A percentile compares a stretch with the other conserved stretches of the same genome.
Conservation (phyloP, 139 green algal species). For the Ettlia oleoabundans region DNA sequence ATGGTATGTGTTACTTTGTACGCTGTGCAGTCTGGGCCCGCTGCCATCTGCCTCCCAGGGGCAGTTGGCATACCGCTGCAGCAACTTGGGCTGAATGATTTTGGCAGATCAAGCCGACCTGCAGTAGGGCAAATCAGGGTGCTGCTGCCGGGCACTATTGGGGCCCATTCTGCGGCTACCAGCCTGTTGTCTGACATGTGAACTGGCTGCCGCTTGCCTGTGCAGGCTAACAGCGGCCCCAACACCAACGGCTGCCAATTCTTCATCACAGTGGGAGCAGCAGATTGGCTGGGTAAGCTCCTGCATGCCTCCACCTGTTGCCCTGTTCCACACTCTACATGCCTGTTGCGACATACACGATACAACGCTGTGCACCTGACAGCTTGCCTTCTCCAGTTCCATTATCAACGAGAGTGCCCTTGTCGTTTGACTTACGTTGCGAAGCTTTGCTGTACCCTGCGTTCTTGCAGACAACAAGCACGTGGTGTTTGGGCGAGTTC, state of each 20-base stretch:
- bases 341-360: too few species aligned
- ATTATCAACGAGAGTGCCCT: too few species aligned
- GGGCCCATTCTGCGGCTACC: too few species aligned
- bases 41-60: background rate
- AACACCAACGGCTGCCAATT: slow-evolving; percentile 96
- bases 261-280: slow-evolving; percentile 83
- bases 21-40: background rate
- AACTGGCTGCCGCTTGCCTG: background rate
- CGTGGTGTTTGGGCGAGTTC: slow-evolving; percentile 89
- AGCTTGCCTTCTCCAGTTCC: background rate
- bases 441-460: background rate
- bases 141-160: too few species aligned
- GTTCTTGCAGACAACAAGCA: slow-evolving; percentile 87
- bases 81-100: too few species aligned
- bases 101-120: too few species aligned
- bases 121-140: too few species aligned
- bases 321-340: too few species aligned
- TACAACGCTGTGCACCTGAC: background rate
- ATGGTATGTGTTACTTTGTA: background rate
- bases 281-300: slow-evolving; percentile 21
- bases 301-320: too few species aligned
- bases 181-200: too few species aligned
- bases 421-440: too few species aligned
- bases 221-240: slow-evolving; percentile 82
- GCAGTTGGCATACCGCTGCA: too few species aligned